Evolutionary conservation across 179 eudicot species (phyloP).

Genomic region (Sideroxylon spinosum): DNA sequence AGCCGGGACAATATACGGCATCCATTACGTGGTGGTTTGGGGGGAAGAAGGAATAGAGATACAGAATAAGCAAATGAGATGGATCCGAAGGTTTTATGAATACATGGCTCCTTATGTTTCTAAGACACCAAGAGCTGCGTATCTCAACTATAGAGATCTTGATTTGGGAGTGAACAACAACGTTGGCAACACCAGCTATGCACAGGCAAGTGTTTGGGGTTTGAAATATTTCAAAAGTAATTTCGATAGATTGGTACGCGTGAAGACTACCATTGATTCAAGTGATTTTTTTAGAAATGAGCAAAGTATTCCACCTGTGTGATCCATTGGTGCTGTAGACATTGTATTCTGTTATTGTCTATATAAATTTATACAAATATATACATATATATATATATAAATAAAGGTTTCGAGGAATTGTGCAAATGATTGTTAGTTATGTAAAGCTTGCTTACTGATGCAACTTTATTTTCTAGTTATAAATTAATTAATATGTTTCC

Average conservation of each 20-base stretch:
- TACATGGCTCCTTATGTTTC: background rate
- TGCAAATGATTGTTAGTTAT: no score
- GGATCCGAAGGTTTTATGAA: background rate
- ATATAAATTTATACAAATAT: no score
- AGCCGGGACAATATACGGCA: background rate
- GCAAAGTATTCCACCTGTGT: background rate
- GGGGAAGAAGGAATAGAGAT: background rate
- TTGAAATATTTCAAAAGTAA: background rate
- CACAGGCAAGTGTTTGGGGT: background rate
- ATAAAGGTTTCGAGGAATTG: no score
- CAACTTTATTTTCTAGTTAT: no score
- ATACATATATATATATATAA: no score
- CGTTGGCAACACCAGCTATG: background rate
- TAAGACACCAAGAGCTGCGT: background rate
- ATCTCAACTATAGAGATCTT: background rate
- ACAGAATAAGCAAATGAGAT: background rate
- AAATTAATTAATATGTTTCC: no score
- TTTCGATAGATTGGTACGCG: background rate
- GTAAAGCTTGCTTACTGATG: no score
- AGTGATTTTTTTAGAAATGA: no score
- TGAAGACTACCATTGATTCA: background rate
- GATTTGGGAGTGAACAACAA: background rate
- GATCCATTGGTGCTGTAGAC: background rate
- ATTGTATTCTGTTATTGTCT: no score
- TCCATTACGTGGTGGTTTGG: background rate